Evolutionary conservation across 2,329 filamentous ascomycete species (phyloP).

Genomic region (Phyllosticta citribraziliensis): DNA sequence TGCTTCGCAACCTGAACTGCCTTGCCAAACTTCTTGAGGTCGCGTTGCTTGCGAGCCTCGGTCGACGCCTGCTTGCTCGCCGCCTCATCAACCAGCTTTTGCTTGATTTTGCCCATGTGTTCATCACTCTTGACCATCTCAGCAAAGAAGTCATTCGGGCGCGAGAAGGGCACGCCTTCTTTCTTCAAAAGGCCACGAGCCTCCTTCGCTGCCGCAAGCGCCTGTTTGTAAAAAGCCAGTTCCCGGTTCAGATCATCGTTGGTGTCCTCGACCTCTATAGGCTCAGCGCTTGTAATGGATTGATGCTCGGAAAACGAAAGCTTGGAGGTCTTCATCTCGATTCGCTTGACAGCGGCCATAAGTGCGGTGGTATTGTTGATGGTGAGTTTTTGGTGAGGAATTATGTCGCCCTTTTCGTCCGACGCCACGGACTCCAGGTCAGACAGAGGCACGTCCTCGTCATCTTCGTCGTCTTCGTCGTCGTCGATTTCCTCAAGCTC

Average conservation of each 20-base stretch:
- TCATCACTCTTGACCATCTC: slow-evolving; percentile 98
- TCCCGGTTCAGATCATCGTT: slow-evolving; percentile 90
- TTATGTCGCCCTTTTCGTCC: slow-evolving; percentile 74
- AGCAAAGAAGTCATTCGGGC: slow-evolving; percentile 91
- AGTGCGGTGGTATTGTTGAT: slow-evolving; percentile 96
- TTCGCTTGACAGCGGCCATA: slow-evolving; percentile 67
- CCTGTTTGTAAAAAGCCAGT: slow-evolving; percentile 86
- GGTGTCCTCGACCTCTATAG: slow-evolving; percentile 68
- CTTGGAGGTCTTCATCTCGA: slow-evolving; percentile 57
- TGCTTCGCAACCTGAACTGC: slow-evolving; percentile 93
- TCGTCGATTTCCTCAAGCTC: slow-evolving; percentile 43
- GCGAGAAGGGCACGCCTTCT: slow-evolving; percentile 76
- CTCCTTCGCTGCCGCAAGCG: slow-evolving; percentile 64
- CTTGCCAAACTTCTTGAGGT: slow-evolving; percentile 99
- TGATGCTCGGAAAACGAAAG: slow-evolving; percentile 79
- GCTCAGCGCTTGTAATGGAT: slow-evolving; percentile 57
- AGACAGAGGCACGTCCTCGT: slow-evolving; percentile 81
- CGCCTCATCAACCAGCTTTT: slow-evolving; percentile 84
- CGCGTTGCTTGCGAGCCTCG: slow-evolving; percentile 83
- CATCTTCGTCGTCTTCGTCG: slow-evolving; percentile 61
- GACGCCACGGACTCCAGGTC: slow-evolving; percentile 72
- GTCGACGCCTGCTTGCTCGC: slow-evolving; percentile 84
- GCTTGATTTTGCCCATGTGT: slow-evolving; percentile 95
- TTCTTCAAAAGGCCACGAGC: slow-evolving; percentile 67
- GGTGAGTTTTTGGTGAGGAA: slow-evolving; percentile 84